Percentiles rank a stretch among this genome's conserved stretches.
Evolutionary conservation across 2,329 filamentous ascomycete genomes (phyloP).

Genomic region (Rachicladosporium sp.): DNA sequence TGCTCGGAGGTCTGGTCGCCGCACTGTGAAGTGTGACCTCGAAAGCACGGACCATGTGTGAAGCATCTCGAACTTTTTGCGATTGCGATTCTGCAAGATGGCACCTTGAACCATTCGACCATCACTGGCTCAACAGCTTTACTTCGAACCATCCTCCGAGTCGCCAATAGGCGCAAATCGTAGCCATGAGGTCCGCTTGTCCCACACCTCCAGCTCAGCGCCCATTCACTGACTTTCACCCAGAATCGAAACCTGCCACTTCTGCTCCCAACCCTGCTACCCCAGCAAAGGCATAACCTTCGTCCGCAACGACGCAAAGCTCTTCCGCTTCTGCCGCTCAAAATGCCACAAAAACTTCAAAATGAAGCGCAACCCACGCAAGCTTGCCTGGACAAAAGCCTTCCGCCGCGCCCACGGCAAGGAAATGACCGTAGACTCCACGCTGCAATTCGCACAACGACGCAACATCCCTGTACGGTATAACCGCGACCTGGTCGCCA

Average conservation of each 20-base stretch:
- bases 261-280: conserved; percentile 58
- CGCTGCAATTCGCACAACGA: conserved; percentile 80
- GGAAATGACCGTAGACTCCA: conserved; percentile 84
- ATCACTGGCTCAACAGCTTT: background rate
- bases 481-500: conserved; percentile 79
- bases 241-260: conserved; percentile 56
- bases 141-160: background rate
- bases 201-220: too few relatives aligned
- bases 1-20: too few relatives aligned
- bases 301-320: conserved; percentile 52
- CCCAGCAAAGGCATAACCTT: conserved; percentile 55
- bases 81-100: background rate
- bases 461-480: conserved; percentile 93
- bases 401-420: conserved; percentile 74
- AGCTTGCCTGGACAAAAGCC: conserved; percentile 93
- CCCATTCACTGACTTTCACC: background rate
- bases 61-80: too few relatives aligned
- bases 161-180: conserved; percentile 3
- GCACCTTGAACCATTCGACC: conserved; percentile 3
- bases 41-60: too few relatives aligned
- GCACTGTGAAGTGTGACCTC: too few relatives aligned
- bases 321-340: conserved; percentile 55
- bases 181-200: conserved; percentile 8
- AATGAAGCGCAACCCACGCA: conserved; percentile 96
- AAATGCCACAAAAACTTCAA: conserved; percentile 70